Evolutionary conservation across 371 early-diverging fungal species (phyloP).

Genomic region (Coemansia sp.): DNA sequence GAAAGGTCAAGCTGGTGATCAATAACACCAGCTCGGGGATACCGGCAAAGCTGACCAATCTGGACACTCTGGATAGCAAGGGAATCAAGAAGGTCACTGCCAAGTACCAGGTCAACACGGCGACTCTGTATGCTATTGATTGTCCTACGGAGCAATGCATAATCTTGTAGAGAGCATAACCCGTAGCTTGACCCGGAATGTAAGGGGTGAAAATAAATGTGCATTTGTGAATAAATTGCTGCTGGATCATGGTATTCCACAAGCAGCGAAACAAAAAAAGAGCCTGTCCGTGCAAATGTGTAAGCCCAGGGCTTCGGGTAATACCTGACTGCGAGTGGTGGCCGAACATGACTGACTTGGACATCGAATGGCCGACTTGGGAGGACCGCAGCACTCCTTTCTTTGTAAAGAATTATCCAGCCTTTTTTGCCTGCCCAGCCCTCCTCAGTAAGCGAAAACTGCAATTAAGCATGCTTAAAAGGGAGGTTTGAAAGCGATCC

Average conservation of each 20-base stretch:
- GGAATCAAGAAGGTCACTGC: not conserved
- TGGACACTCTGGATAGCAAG: not conserved
- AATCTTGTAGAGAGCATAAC: too few relatives aligned
- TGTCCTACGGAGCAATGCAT: too few relatives aligned
- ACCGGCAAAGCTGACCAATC: not conserved
- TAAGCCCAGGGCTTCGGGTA: too few relatives aligned
- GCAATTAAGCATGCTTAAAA: not conserved
- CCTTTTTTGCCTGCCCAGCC: too few relatives aligned
- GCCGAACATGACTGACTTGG: constrained; percentile 1
- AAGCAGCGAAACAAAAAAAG: too few relatives aligned
- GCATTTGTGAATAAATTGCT: too few relatives aligned
- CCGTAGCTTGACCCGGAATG: too few relatives aligned
- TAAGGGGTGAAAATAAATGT: too few relatives aligned
- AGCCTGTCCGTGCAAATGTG: not conserved
- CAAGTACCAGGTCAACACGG: not conserved
- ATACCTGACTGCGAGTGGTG: not conserved
- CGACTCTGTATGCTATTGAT: too few relatives aligned
- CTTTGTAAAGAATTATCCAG: too few relatives aligned
- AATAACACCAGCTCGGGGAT: not conserved
- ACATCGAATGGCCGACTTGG: not conserved
- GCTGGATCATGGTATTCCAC: too few relatives aligned
- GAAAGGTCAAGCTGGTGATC: not conserved
- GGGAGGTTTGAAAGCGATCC: not conserved
- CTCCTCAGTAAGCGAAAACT: too few relatives aligned
- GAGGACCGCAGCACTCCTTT: not conserved